A percentile compares a stretch with the other conserved stretches of the same genome.
Conservation (phyloP, 163 green algal species). For the Volvox carteri region DNA sequence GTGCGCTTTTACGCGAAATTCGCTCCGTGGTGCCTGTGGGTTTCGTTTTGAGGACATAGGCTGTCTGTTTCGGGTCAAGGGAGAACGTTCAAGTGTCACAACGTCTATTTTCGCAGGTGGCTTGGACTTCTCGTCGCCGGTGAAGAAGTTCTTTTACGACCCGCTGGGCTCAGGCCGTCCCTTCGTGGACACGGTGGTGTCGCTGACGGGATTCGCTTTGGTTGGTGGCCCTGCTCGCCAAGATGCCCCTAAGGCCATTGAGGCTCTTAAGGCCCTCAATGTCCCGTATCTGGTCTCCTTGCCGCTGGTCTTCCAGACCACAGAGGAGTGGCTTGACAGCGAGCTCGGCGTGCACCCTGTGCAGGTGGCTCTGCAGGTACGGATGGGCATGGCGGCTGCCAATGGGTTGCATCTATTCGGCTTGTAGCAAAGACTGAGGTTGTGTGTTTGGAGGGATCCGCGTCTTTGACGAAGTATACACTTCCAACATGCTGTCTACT, state of each 20-base stretch:
- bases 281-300: conserved; percentile 98
- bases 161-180: conserved; percentile 86
- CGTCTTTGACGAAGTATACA: no score
- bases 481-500: no score
- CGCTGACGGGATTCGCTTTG: conserved; percentile 97
- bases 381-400: no score
- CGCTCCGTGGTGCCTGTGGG: neutral
- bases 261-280: conserved; percentile 92
- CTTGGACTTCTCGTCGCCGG: conserved; percentile 96
- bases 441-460: no score
- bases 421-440: no score
- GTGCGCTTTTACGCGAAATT: neutral
- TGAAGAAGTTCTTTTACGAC: conserved; percentile 99
- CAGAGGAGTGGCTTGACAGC: conserved; percentile 97
- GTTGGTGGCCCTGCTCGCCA: conserved; percentile 91
- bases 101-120: conserved; percentile 84
- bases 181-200: conserved; percentile 94
- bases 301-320: conserved; percentile 99
- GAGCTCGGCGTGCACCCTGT: conserved; percentile 98
- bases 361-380: conserved; percentile 97
- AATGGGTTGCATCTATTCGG: no score
- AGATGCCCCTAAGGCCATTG: conserved; percentile 97
- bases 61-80: neutral
- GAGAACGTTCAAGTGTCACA: neutral
- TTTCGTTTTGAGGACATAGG: neutral